Conservation (phyloP, 2,329 filamentous ascomycete species). For the Diaporthe sp. region DNA sequence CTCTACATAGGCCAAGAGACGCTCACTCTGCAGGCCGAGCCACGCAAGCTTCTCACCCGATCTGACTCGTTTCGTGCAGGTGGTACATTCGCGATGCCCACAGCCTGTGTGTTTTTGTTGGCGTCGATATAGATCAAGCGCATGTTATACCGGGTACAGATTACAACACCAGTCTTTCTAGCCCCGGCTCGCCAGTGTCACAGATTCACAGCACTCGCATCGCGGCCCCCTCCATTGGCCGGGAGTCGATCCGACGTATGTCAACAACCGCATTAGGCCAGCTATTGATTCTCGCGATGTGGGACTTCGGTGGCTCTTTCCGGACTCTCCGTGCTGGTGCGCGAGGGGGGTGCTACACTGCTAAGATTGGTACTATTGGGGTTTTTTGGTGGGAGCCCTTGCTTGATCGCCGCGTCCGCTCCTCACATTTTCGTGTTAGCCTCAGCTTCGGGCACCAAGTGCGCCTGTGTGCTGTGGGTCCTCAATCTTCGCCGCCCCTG, state of each 20-base stretch:
- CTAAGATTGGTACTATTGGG: not conserved
- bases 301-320: constrained; percentile 30
- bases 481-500: constrained; percentile 19
- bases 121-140: not conserved
- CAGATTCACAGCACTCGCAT: constrained; percentile 23
- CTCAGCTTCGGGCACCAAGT: constrained; percentile 25
- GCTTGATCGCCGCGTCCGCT: constrained; percentile 13
- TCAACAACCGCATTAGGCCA: constrained; percentile 8
- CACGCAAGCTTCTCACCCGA: constrained; percentile 31
- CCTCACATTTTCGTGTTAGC: constrained; percentile 7
- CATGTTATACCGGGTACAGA: constrained; percentile 20
- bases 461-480: constrained; percentile 28
- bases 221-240: constrained; percentile 1
- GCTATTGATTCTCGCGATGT: not conserved
- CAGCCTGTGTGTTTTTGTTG: no score
- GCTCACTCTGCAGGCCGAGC: constrained; percentile 2
- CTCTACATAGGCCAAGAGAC: constrained; percentile 18
- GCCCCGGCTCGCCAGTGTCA: constrained; percentile 16
- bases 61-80: constrained; percentile 27
- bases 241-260: not conserved
- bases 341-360: not conserved
- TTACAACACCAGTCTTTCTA: not conserved
- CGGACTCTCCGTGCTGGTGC: constrained; percentile 3
- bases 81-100: not conserved
- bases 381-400: not conserved